Evolutionary conservation across 345 rosid genomes (phyloP), one percentile per base, ranked within the genome.

Genomic region (Hirschfeldia incana): DNA sequence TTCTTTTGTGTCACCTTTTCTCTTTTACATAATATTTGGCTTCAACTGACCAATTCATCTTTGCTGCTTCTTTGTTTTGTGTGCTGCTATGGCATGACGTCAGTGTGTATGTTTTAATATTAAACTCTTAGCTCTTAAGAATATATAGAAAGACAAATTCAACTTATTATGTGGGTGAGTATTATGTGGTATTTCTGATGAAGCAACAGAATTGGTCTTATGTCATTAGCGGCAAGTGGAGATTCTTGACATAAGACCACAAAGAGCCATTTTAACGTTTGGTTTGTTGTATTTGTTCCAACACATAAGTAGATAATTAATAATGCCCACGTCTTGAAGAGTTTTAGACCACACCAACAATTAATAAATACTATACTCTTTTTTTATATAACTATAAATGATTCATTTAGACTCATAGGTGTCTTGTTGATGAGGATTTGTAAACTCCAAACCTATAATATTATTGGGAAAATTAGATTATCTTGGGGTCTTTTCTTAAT

Each of bases 281-380:
- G 68, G 26, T 16, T 53, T 53, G 59, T 53, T 53, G 57, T 15
- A 15, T 37, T 70, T 70, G 72, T 75, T 64, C 62, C 2, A 53
- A 51, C 44, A 65, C 71, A 62, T 3, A 65, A 5, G 0, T 4
- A 46, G 36, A 42, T 10, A 32, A 17, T 74, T 57, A 70, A 70
- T 76, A 65, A 65, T 80, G 33, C 73, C 59, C 83, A 80, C 83
- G 83, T 80, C 72, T 70, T 75, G 44, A 70, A 70, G 75, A 68
- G 61, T 64, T 69, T 39, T 75, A 75, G 29, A 39, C 57, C 79
- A 75, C 75, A 80, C 59, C 61, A 75, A 75, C 27, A 30, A 61
- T 36, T 7, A 49, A 67, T 29, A 63, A 62, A 67, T 39, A 68
- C 2, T 16, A 53, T 15, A 53, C 7, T 49, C 17, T 49, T 13